Base-by-base conservation (phyloP, 176 grass and related monocot genomes). In the sorghum (Sorghum bicolor) region DNA sequence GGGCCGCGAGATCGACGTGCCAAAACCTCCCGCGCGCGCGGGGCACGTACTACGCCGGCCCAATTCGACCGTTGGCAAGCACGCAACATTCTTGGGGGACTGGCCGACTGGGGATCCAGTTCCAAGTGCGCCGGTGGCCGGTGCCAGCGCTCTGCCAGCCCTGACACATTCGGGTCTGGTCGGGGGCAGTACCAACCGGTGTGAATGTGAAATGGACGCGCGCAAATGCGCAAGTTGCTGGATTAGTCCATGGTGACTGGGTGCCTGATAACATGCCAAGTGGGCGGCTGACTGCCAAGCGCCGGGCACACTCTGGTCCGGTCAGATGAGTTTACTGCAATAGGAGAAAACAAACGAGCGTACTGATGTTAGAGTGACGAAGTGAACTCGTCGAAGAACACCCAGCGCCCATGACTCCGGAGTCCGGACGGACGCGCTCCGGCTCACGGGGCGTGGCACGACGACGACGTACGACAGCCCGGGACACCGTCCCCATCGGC, bases 401-500 rank as follows among this genome's bases (percentile, higher is more conserved):
- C 10, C 15, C 8, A 78, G 4, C 32, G 20, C 32, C 66, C 53
- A 40, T 55, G 30, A 26, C 8, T 14, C 44, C 20, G 40, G 74
- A 29, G 77, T 36, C 77, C 41, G 24, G n/a, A 66, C 41, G 24
- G n/a, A 66, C 69, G 70, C 15, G 20, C 22, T 10, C n/a, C 34
- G 29, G 50, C 69, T 77, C 83, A 78, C 64, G 63, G 75, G 50
- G 57, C 32, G 41, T 6, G 62, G 48, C 12, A 12, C 7, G 34
- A 34, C 70, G 25, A 31, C n/a, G n/a, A n/a, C n/a, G n/a, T n/a
- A n/a, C n/a, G 60, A 36, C 81, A 37, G 44, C 40, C 53, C 36
- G 28, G 75, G 22, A 10, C 82, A 41, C 30, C 41, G 87, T 89
- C 87, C 30, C 77, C 64, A 48, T 85, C 52, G 71, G 13, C 47